Percentiles rank a stretch among this genome's conserved stretches.
phyloP scores from a whole-genome alignment of 1,139 yeast genomes.

The Candida sojae region DNA sequence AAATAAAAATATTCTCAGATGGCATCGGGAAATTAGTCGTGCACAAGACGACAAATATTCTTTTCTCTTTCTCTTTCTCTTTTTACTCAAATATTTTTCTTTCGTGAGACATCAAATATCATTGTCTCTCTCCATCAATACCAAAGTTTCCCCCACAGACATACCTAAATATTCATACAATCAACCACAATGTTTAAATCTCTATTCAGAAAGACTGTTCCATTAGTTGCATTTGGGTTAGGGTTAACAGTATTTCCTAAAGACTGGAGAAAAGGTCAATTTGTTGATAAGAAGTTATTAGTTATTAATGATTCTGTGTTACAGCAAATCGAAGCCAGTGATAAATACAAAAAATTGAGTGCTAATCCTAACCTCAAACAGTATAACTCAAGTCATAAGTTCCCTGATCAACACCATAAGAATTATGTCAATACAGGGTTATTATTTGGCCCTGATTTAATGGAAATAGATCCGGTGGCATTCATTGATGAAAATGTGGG shows the following conservation, averaged over 20 bases:
- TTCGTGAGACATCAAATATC: no score
- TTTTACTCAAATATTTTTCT: no score
- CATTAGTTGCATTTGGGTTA: slow-evolving; percentile 44
- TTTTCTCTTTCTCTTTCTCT: neutral
- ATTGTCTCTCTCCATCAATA: neutral
- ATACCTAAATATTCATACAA: neutral
- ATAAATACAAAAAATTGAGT: slow-evolving; percentile 31
- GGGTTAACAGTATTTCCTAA: slow-evolving; percentile 50
- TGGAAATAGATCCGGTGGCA: slow-evolving; percentile 69
- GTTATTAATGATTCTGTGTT: slow-evolving; percentile 35
- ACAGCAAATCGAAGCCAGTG: slow-evolving; percentile 29
- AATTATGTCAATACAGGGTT: slow-evolving; percentile 71
- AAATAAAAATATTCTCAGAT: neutral
- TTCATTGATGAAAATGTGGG: slow-evolving; percentile 49
- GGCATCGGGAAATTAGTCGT: neutral
- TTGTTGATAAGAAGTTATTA: slow-evolving; percentile 19
- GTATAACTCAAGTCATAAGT: slow-evolving; percentile 39
- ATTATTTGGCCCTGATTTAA: slow-evolving; percentile 58
- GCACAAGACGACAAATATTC: neutral
- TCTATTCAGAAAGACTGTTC: slow-evolving; percentile 26
- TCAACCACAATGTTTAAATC: slow-evolving; percentile 24
- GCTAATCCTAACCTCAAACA: slow-evolving; percentile 25
- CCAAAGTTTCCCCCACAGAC: neutral
- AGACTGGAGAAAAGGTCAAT: slow-evolving; percentile 34
- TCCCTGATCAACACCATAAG: slow-evolving; percentile 62